phyloP scores from a whole-genome alignment of 306 rosid genomes.

The Myrica gale region DNA sequence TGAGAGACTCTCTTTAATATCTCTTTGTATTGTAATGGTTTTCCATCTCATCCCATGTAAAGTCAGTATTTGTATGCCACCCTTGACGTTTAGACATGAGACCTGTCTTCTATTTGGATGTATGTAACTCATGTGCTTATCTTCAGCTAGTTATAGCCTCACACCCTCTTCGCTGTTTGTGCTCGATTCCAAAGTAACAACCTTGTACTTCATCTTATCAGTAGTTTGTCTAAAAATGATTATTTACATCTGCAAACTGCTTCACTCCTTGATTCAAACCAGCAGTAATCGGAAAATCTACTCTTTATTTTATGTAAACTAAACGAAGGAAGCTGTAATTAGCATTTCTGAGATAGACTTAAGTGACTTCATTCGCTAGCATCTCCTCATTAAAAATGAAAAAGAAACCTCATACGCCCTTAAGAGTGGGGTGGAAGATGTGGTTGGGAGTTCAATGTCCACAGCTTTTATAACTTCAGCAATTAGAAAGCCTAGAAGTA shows the following conservation, averaged over 20 bases:
- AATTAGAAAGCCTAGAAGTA: not conserved
- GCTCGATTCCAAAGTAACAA: not conserved
- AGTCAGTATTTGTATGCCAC: not conserved
- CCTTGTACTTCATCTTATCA: not conserved
- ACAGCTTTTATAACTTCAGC: not conserved
- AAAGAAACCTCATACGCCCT: not conserved
- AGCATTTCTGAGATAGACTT: not conserved
- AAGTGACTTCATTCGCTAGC: not conserved
- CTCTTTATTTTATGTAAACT: not conserved
- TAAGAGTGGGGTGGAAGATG: not conserved
- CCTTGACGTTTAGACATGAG: not conserved
- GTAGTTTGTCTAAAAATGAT: not conserved
- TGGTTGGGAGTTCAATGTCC: not conserved
- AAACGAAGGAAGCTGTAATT: not conserved
- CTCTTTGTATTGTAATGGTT: not conserved
- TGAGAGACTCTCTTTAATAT: constrained; percentile 15
- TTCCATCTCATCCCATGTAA: not conserved
- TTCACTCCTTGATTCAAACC: not conserved
- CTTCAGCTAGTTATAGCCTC: not conserved
- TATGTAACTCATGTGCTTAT: not conserved
- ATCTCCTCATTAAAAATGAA: not conserved
- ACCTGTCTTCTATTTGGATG: not conserved
- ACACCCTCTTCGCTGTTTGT: not conserved
- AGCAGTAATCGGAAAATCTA: not conserved
- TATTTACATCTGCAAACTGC: not conserved